phyloP scores from a whole-genome alignment of 106 monocot genomes.

The Allium cepa region DNA sequence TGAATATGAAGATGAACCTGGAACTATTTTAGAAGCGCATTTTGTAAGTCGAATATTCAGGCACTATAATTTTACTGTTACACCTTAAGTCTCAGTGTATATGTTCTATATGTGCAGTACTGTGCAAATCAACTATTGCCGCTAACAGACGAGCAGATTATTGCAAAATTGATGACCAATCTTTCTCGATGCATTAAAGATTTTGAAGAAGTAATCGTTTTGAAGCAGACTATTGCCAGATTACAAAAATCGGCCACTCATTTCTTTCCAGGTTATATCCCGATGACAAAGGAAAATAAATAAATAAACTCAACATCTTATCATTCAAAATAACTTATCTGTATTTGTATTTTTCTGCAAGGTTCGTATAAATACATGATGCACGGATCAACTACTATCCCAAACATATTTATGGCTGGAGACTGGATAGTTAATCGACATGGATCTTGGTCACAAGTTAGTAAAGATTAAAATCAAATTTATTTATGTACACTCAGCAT shows the following conservation, averaged over 20 bases:
- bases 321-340: neutral
- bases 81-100: neutral
- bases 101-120: conserved; percentile 30
- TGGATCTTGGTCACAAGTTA: conserved; percentile 66
- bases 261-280: conserved; percentile 59
- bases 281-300: neutral
- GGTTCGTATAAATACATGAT: conserved; percentile 81
- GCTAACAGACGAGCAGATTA: conserved; percentile 59
- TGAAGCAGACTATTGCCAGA: conserved; percentile 39
- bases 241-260: conserved; percentile 55
- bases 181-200: conserved; percentile 56
- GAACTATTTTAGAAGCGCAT: conserved; percentile 54
- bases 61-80: neutral
- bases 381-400: conserved; percentile 54
- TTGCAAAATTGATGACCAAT: conserved; percentile 28
- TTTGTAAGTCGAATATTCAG: conserved; percentile 36
- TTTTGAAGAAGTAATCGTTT: conserved; percentile 38
- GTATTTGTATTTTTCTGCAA: conserved; percentile 1
- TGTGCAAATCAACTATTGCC: conserved; percentile 48
- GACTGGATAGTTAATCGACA: conserved; percentile 76
- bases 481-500: no score
- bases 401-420: conserved; percentile 72
- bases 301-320: neutral
- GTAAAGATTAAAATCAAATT: neutral
- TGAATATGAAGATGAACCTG: conserved; percentile 48